Percentiles rank a stretch among this genome's conserved stretches.
These are phyloP conservation scores for Wickerhamomyces sp. DNA, from an alignment of 1,139 yeast genomes.

Conservation along the genomic window DNA sequence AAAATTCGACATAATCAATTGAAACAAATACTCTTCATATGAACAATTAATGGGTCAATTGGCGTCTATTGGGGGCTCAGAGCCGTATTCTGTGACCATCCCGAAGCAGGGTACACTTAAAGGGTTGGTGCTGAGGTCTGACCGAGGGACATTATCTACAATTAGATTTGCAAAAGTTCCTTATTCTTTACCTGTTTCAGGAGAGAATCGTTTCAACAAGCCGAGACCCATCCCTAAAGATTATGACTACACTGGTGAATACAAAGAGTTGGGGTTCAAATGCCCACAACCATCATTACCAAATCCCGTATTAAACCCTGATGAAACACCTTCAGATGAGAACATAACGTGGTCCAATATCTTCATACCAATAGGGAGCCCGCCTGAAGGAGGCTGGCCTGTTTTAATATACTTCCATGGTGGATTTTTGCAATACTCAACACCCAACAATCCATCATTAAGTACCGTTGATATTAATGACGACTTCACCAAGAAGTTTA, in stretches of 20 bases:
- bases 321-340: conserved; percentile 24
- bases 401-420: conserved; percentile 32
- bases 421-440: conserved; percentile 35
- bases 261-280: conserved; percentile 26
- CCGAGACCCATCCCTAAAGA: conserved; percentile 27
- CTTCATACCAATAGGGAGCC: conserved; percentile 32
- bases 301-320: conserved; percentile 23
- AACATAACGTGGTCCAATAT: conserved; percentile 35
- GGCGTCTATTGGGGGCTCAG: background rate
- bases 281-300: conserved; percentile 34
- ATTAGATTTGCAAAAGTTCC: conserved; percentile 5
- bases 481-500: conserved; percentile 22
- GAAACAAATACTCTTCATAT: too few species aligned
- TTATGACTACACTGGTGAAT: conserved; percentile 33
- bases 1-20: too few species aligned
- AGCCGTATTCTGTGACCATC: background rate
- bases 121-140: conserved; percentile 1
- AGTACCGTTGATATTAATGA: conserved; percentile 9
- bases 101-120: conserved; percentile 2
- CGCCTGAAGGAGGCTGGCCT: conserved; percentile 33
- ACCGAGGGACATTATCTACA: background rate
- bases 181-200: conserved; percentile 9
- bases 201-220: conserved; percentile 24
- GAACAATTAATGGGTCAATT: background rate
- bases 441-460: conserved; percentile 17